Conservation (phyloP, 352 stramenopile genomes). For the Globisporangium spiculum region DNA sequence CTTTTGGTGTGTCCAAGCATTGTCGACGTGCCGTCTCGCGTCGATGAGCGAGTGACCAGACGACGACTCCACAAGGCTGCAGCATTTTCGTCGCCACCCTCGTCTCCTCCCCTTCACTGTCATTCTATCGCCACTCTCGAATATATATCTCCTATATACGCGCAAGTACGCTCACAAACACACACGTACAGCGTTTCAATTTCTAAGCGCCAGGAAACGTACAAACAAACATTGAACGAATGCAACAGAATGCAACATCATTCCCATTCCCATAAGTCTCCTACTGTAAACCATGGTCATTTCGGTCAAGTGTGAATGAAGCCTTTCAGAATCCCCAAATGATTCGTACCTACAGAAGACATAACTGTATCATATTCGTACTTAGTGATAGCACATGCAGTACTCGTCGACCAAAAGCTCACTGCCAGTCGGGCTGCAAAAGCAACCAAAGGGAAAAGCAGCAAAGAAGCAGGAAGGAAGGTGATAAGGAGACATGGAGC, state of each 20-base stretch:
- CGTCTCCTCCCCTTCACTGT: neutral
- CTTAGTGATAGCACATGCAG: neutral
- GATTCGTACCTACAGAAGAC: neutral
- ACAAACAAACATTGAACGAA: no score
- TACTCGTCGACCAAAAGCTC: neutral
- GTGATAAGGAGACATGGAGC: constrained; percentile 15
- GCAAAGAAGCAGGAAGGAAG: neutral
- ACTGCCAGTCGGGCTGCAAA: neutral
- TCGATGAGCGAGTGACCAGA: neutral
- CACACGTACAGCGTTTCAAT: neutral
- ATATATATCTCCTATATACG: neutral
- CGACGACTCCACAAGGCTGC: neutral
- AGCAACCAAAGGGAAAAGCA: neutral
- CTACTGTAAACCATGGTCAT: no score
- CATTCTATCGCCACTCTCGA: neutral
- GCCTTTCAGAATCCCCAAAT: neutral
- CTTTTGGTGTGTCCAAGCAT: neutral
- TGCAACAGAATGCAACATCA: no score
- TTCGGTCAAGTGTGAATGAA: no score
- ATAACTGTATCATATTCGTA: neutral
- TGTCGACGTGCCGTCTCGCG: neutral
- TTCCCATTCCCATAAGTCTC: no score
- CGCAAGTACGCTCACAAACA: neutral
- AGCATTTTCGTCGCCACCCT: neutral
- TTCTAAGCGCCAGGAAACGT: no score